Base-by-base conservation (phyloP, 2,329 filamentous ascomycete species). In the Calonectria pseudoreteaudii region DNA sequence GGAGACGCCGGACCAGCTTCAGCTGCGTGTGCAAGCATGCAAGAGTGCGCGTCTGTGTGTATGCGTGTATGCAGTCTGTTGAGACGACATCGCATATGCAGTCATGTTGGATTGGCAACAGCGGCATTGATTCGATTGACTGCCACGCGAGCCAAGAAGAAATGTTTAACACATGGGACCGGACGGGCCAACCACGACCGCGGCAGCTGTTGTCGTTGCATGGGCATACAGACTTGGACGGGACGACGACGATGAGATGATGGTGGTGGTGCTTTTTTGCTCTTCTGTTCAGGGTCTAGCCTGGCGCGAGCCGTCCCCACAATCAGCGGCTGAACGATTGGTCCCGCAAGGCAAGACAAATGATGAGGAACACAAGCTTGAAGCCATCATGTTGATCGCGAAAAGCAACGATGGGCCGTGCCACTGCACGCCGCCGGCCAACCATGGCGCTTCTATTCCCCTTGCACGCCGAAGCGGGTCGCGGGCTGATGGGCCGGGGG, bases 331-430 rank as follows among this genome's bases (percentile, higher is more conserved):
- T n/a, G 10, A 7, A 20, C 52, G 34, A 76, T 76, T 74, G 74
- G 74, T 41, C 28, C 26, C 28, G 56, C 66, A n/a, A 20, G 47
- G 20, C 44, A 66, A 53, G 60, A 58, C 41, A 68, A 69, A 38
- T 26, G 60, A 60, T 52, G 65, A 62, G 49, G 66, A 64, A 66
- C 68, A 68, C 49, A 36, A 47, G 38, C 47, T 28, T 56, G 60
- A 53, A 76, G 75, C 66, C 70, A 73, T 60, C 52, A 70, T 68
- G 74, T 64, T 77, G 77, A 78, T 79, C 77, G 52, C 49, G 30
- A 72, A 73, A 71, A 72, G 65, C 52, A 74, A 72, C 71, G 71
- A 64, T 64, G 62, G 56, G 53, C 38, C 70, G 67, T 75, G 75
- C 71, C 74, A 78, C 77, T 58, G 60, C 72, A 50, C 53, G 30